Base-by-base conservation (phyloP, 164 flowering plant genomes). In the Macadamia tetraphylla region DNA sequence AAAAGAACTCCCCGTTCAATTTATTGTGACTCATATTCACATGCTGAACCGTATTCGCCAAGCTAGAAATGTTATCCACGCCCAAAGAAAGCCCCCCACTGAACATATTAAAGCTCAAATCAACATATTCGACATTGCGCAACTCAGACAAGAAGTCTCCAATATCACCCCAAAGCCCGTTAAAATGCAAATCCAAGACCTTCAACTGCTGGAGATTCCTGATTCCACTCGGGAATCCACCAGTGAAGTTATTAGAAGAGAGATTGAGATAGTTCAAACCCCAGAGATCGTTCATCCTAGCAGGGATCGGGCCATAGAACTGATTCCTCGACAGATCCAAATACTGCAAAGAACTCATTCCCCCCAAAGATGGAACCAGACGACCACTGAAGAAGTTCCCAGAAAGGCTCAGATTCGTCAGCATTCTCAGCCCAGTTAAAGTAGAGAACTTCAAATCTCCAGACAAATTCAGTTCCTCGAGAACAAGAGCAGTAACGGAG, bases 301-400 rank as follows among this genome's bases (percentile, higher is more conserved):
- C 84, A 0, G 99, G 99, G 64, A 92, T 80, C 62, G 97, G 94
- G 1, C 98, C 98, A 32, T 83, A 81, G 70, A 94, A 94, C 43
- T 31, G 29, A 66, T 91, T 94, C 2, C 69, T 48, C 0, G 95
- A 87, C 67, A 94, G 95, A 91, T 94, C 98, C 79, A 91, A 72
- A 69, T 78, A 75, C 76, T 86, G 83, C 49, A 94, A 75, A 14
- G 87, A 64, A 35, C 67, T 58, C 74, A 94, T 79, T 6, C 73
- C 35, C 1, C 98, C 97, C 30, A 94, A 43, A 6, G 86, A 74
- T 6, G 96, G 97, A 1, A 83, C 88, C 1, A 94, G 70, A 32
- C 97, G 75, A 11, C 98, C 99, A 0, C 87, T 76, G 53, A 95
- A 84, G 11, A 18, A 48, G 69, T 95, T 95, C 1, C 96, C 92